Percentiles rank a stretch among this genome's conserved stretches.
Evolutionary conservation across 805 yeast species (phyloP).

Genomic region (Lipomyces chichibuensis): DNA sequence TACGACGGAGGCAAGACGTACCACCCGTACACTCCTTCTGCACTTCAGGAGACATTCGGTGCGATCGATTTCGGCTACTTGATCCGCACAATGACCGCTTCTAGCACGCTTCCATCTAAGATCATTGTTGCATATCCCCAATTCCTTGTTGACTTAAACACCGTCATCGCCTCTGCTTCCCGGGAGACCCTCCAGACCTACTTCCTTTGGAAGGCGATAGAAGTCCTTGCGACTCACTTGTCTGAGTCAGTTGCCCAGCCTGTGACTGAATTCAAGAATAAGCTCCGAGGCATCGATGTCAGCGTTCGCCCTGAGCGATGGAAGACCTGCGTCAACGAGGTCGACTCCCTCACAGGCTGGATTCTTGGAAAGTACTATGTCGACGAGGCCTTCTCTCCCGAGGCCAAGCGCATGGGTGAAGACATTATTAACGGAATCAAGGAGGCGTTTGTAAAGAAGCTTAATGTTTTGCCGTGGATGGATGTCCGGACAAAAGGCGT

Average conservation of each 20-base stretch:
- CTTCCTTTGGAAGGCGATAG: conserved; percentile 36
- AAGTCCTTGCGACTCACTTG: conserved; percentile 31
- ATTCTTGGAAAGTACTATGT: conserved; percentile 35
- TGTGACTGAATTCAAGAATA: conserved; percentile 31
- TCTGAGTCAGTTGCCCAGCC: conserved; percentile 25
- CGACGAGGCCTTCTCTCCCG: conserved; percentile 32
- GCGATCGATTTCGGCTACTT: conserved; percentile 25
- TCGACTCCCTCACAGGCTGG: conserved; percentile 35
- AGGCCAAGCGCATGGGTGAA: conserved; percentile 33
- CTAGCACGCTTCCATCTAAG: conserved; percentile 17
- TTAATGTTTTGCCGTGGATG: conserved; percentile 33
- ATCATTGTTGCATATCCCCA: conserved; percentile 33
- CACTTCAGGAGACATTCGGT: conserved; percentile 25
- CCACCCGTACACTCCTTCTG: conserved; percentile 28
- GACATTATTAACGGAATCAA: conserved; percentile 32
- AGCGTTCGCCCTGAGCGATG: conserved; percentile 33
- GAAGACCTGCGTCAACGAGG: conserved; percentile 35
- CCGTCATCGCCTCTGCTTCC: conserved; percentile 22
- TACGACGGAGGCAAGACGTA: conserved; percentile 32
- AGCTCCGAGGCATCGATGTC: conserved; percentile 30
- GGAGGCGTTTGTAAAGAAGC: conserved; percentile 29
- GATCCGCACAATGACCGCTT: conserved; percentile 23
- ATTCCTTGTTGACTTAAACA: conserved; percentile 26
- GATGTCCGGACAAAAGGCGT: conserved; percentile 31
- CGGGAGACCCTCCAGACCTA: conserved; percentile 35